Conservation (phyloP, 495 filamentous ascomycete species). For the Chaetomium fimeti region DNA sequence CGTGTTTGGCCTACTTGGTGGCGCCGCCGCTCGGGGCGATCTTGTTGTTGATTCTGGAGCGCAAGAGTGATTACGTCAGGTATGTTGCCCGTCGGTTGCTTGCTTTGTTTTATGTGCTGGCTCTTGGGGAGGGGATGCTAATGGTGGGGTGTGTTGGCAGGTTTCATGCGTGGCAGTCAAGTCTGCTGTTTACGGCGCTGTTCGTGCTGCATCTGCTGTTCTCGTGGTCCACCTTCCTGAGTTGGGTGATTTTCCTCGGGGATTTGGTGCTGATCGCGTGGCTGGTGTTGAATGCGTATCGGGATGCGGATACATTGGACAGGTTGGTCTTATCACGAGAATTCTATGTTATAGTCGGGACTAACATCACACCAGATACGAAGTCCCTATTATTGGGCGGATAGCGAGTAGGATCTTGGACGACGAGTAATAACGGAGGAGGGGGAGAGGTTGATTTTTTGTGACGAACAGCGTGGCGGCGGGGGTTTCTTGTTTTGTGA, state of each 20-base stretch:
- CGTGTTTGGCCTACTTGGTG: slow-evolving; percentile 83
- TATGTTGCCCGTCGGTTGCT: slow-evolving; percentile 49
- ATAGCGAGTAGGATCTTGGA: slow-evolving; percentile 90
- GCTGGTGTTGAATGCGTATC: slow-evolving; percentile 75
- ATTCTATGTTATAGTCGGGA: neutral
- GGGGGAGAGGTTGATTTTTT: neutral
- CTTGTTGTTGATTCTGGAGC: slow-evolving; percentile 78
- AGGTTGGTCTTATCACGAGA: slow-evolving; percentile 47
- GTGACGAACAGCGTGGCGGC: neutral
- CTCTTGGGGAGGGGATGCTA: neutral
- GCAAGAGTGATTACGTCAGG: slow-evolving; percentile 96
- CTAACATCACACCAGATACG: slow-evolving; percentile 48
- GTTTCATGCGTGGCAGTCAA: slow-evolving; percentile 95
- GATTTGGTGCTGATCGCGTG: slow-evolving; percentile 77
- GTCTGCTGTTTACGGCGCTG: slow-evolving; percentile 78
- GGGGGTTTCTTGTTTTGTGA: neutral
- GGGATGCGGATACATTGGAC: slow-evolving; percentile 87
- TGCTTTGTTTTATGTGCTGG: neutral
- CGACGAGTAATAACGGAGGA: slow-evolving; percentile 61
- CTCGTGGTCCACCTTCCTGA: slow-evolving; percentile 77
- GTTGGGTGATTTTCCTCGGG: slow-evolving; percentile 73
- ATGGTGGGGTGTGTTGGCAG: slow-evolving; percentile 42
- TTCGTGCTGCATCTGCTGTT: slow-evolving; percentile 86
- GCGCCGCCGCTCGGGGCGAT: slow-evolving; percentile 86
- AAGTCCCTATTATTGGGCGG: slow-evolving; percentile 82